Percentiles rank a stretch among this genome's conserved stretches.
Evolutionary conservation across 345 rosid species (phyloP).

Genomic region (Carallia brachiata): DNA sequence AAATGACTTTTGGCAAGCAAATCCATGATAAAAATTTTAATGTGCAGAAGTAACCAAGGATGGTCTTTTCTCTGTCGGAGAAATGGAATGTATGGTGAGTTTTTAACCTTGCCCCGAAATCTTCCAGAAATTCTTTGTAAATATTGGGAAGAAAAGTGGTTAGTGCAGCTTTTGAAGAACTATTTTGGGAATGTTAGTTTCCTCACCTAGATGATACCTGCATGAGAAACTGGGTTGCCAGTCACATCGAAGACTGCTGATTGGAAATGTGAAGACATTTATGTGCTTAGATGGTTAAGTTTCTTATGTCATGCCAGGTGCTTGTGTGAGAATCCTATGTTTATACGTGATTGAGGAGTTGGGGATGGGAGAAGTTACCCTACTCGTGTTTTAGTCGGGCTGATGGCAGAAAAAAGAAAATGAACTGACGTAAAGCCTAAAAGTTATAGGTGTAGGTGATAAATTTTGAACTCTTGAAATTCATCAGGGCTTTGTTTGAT

Average conservation of each 20-base stretch:
- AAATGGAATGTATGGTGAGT: constrained; percentile 99
- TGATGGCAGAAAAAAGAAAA: neutral
- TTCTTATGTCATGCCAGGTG: too few relatives aligned
- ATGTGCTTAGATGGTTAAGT: neutral
- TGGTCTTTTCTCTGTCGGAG: constrained; percentile 97
- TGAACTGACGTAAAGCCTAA: neutral
- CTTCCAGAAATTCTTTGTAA: neutral
- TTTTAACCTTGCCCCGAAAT: constrained; percentile 11
- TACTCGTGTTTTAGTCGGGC: too few relatives aligned
- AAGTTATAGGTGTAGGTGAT: neutral
- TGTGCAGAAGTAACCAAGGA: constrained; percentile 91
- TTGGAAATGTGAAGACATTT: neutral
- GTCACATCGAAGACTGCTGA: neutral
- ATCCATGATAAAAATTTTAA: constrained; percentile 11
- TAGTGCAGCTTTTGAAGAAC: too few relatives aligned
- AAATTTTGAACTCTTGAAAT: constrained; percentile 3
- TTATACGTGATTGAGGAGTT: too few relatives aligned
- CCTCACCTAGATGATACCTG: too few relatives aligned
- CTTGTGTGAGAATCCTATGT: too few relatives aligned
- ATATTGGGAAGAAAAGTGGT: too few relatives aligned
- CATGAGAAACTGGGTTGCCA: neutral
- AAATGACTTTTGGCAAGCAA: constrained; percentile 14
- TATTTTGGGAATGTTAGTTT: too few relatives aligned
- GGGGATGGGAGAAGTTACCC: too few relatives aligned
- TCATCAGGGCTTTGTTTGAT: constrained; percentile 9